A percentile compares a stretch with the other conserved stretches of the same genome.
Evolutionary conservation across 2,329 filamentous ascomycete species (phyloP).

Genomic region (Trichoderma sp.): DNA sequence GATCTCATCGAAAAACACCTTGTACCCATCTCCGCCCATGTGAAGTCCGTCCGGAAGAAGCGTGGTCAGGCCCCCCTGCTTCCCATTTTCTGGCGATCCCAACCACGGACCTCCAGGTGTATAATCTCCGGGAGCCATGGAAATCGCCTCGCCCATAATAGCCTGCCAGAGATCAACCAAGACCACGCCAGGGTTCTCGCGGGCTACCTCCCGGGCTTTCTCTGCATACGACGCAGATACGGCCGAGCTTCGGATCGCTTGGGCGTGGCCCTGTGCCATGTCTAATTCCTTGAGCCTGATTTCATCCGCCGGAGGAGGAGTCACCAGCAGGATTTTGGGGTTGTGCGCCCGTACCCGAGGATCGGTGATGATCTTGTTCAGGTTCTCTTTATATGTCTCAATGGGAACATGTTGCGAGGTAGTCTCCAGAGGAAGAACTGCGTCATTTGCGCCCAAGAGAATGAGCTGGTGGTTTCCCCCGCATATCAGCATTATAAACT

Average conservation of each 20-base stretch:
- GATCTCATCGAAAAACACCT: constrained; percentile 49
- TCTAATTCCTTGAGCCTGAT: constrained; percentile 57
- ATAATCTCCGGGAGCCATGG: constrained; percentile 55
- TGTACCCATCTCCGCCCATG: constrained; percentile 53
- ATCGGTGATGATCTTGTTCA: constrained; percentile 70
- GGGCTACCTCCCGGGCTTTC: constrained; percentile 63
- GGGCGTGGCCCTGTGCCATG: constrained; percentile 43
- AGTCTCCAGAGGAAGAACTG: constrained; percentile 60
- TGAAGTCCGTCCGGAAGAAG: constrained; percentile 59
- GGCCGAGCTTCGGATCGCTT: constrained; percentile 44
- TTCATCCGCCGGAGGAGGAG: constrained; percentile 80
- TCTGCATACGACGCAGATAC: constrained; percentile 57
- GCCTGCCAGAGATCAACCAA: constrained; percentile 78
- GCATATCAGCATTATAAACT: not conserved
- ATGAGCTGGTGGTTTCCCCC: constrained; percentile 53
- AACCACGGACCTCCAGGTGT: constrained; percentile 47
- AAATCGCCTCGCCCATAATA: constrained; percentile 68
- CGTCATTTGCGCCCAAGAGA: constrained; percentile 89
- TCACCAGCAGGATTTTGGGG: constrained; percentile 72
- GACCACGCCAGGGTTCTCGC: constrained; percentile 62
- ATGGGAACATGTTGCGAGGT: constrained; percentile 75
- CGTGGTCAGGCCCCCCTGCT: constrained; percentile 48
- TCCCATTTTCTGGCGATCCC: constrained; percentile 49
- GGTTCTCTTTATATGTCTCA: constrained; percentile 70
- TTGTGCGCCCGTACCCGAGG: constrained; percentile 65